phyloP scores from a whole-genome alignment of 1,284 basidiomycete genomes.

The Leccinum angustisporum region DNA sequence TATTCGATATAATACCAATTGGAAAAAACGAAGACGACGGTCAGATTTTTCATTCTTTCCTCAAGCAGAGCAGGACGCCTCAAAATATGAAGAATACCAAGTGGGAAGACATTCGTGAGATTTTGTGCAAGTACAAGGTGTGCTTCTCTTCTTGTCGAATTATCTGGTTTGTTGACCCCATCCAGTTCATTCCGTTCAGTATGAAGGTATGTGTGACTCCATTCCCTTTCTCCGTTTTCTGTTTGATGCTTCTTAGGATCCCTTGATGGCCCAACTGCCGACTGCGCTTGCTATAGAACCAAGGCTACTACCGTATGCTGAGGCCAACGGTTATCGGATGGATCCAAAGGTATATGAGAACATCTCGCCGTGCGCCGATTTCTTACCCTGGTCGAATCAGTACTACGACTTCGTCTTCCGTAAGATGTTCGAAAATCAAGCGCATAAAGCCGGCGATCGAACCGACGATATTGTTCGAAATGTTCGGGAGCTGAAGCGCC shows the following conservation, averaged over 20 bases:
- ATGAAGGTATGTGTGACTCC: constrained; percentile 47
- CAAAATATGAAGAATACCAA: constrained; percentile 51
- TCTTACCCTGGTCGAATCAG: constrained; percentile 38
- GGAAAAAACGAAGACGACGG: constrained; percentile 75
- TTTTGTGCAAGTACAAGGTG: constrained; percentile 69
- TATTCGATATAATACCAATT: constrained; percentile 63
- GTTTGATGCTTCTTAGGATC: constrained; percentile 56
- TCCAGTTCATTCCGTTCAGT: constrained; percentile 73
- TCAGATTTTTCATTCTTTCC: constrained; percentile 55
- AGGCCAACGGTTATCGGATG: constrained; percentile 71
- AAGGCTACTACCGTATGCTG: constrained; percentile 66
- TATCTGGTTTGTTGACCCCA: constrained; percentile 20
- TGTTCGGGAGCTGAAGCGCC: constrained; percentile 62
- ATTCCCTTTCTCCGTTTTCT: constrained; percentile 4
- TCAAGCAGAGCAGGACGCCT: constrained; percentile 66
- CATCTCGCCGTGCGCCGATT: constrained; percentile 4
- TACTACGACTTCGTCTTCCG: constrained; percentile 80
- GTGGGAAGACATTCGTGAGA: constrained; percentile 62
- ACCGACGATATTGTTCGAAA: constrained; percentile 65
- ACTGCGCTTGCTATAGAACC: constrained; percentile 73
- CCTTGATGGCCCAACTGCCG: constrained; percentile 72
- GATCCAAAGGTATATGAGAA: constrained; percentile 56
- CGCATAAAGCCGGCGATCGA: constrained; percentile 47
- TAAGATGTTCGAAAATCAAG: constrained; percentile 72
- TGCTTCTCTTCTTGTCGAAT: constrained; percentile 22